Evolutionary conservation across 2,329 filamentous ascomycete genomes (phyloP).

Genomic region (Aspergillus ochraceus): DNA sequence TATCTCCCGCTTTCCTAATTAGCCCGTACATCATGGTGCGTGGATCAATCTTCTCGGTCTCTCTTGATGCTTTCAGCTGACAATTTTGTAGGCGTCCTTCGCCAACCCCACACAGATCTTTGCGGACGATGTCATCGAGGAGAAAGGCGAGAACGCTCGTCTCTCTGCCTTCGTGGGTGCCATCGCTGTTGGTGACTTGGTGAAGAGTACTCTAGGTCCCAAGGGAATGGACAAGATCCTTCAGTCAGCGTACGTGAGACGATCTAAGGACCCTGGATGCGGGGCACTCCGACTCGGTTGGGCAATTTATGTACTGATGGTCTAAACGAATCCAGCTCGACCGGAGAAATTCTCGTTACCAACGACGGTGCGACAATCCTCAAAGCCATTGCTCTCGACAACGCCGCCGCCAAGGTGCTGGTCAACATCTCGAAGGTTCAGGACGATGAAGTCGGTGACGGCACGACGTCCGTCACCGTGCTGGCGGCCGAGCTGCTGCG

Average conservation of each 20-base stretch:
- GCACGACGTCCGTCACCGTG: slow-evolving; percentile 96
- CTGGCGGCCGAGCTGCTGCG: slow-evolving; percentile 91
- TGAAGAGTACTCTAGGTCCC: slow-evolving; percentile 94
- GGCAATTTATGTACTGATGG: slow-evolving; percentile 13
- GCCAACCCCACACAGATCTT: slow-evolving; percentile 94
- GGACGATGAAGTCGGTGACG: slow-evolving; percentile 97
- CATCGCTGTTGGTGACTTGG: slow-evolving; percentile 94
- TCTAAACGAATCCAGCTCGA: slow-evolving; percentile 61
- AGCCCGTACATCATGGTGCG: slow-evolving; percentile 30
- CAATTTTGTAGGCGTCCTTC: slow-evolving; percentile 35
- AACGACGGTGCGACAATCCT: slow-evolving; percentile 98
- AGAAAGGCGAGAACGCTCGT: slow-evolving; percentile 99
- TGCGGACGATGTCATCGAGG: slow-evolving; percentile 91
- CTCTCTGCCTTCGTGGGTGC: slow-evolving; percentile 97
- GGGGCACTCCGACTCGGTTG: slow-evolving; percentile 13
- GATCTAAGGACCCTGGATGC: slow-evolving; percentile 11
- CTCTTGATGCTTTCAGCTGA: not conserved
- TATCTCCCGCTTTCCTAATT: slow-evolving; percentile 5
- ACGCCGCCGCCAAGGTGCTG: slow-evolving; percentile 94
- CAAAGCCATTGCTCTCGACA: slow-evolving; percentile 97
- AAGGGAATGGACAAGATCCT: slow-evolving; percentile 99
- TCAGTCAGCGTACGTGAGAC: slow-evolving; percentile 76
- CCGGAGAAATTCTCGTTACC: slow-evolving; percentile 95
- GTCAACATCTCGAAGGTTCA: slow-evolving; percentile 99
- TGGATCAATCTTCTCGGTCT: slow-evolving; percentile 6